Evolutionary conservation across 1,284 basidiomycete genomes (phyloP), one percentile per base, ranked within the genome.

Genomic region (Mrakiaceae sp.): DNA sequence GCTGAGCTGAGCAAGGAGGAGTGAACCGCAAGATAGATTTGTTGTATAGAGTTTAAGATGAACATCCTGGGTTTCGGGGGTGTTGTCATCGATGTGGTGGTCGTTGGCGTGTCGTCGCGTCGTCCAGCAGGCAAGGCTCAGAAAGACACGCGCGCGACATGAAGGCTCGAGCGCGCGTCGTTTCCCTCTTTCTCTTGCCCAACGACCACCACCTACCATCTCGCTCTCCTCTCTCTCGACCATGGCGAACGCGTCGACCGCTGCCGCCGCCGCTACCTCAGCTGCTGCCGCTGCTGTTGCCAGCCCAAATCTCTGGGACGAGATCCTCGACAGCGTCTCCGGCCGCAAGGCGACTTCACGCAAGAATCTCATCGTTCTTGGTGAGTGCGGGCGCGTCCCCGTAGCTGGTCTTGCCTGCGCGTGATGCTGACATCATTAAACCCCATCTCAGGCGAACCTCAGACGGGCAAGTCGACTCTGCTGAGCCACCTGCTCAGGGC

Each of bases 291-390:
- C 53, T 6, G 39, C 53, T 6, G 39, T 27, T n/a, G 12, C 51
- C 7, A 10, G 16, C 11, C 42, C 43, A 42, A 66, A 66, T 16
- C 60, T 66, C 14, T 66, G 64, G 64, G 50, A 54, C 4, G 59
- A 60, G 43, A 66, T 66, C 50, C 56, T 66, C 10, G 49, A 66
- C 57, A 52, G 47, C 42, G 64, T 66, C 11, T 56, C 60, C 16
- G 44, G 52, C 12, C 60, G 57, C 14, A 55, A 54, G 44, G 14
- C 48, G 4, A 40, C 48, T 3, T 16, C 48, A 6, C 60, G 60
- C 27, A 62, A 62, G 64, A 66, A 62, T 50, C 43, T 66, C 11
- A 56, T 66, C 60, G 64, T 66, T 8, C 63, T 64, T 44, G 63
- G 63, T 57, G 57, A 60, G 63, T 16, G 16, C 57, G 12, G 12